Evolutionary conservation across 345 rosid genomes (phyloP).

Genomic region (Melaleuca alternifolia): DNA sequence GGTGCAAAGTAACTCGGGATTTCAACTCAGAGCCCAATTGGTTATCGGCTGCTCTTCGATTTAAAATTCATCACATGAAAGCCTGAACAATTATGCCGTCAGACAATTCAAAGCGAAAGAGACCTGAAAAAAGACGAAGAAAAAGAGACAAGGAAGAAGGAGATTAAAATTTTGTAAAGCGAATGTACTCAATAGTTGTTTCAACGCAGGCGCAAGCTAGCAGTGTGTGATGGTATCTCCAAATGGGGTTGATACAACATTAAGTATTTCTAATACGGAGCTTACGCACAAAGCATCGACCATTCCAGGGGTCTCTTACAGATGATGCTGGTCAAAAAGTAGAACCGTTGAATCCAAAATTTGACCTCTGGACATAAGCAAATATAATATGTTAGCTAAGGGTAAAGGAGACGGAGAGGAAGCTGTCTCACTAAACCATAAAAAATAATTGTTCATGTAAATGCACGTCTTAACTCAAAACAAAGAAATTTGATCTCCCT

Average conservation of each 20-base stretch:
- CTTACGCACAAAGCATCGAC: neutral
- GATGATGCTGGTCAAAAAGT: conserved; percentile 39
- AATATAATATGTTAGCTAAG: neutral
- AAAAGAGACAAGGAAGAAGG: neutral
- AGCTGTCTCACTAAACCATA: neutral
- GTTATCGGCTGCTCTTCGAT: neutral
- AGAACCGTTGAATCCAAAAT: conserved; percentile 72
- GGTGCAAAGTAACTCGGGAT: neutral
- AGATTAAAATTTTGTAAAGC: neutral
- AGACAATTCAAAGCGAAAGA: neutral
- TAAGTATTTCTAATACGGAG: neutral
- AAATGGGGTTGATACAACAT: neutral
- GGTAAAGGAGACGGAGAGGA: neutral
- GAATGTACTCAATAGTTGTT: neutral
- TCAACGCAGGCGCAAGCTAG: neutral
- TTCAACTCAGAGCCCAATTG: neutral
- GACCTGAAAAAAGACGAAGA: neutral
- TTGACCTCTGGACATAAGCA: conserved; percentile 16
- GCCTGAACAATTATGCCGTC: neutral
- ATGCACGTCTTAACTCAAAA: neutral
- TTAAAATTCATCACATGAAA: neutral
- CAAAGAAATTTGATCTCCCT: no score
- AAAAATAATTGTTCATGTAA: neutral
- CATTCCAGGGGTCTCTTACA: neutral
- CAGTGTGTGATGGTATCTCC: neutral